Evolutionary conservation across 164 flowering plant genomes (phyloP), one percentile per base, ranked within the genome.

Genomic region (Santalum album): DNA sequence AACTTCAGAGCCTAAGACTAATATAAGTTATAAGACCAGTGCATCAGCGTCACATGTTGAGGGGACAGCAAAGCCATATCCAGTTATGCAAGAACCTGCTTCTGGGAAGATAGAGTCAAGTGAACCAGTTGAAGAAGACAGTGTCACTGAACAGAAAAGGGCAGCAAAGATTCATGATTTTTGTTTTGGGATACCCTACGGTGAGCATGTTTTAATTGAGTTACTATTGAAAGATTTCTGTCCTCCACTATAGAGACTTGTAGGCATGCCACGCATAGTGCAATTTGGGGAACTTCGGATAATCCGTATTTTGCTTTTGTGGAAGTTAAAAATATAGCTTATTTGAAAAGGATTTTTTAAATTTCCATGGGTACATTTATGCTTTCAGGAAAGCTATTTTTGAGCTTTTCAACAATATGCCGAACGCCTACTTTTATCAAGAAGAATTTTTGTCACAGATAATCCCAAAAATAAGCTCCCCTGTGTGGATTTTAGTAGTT

Each of bases 121-220:
- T 57, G 83, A 51, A 42, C 55, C 62, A 12, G 35, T 53, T 16
- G 44, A 36, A 43, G 72, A 67, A 36, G 55, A 60, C 14, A 67
- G n/a, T 25, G 56, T 51, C 49, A 26, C 47, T 20, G 68, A 79
- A 55, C 64, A 55, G 43, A 71, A 68, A 63, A 71, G 60, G 58
- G 64, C 75, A 25, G 95, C 95, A 7, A 87, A 80, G 63, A 84
- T 90, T 59, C 97, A 90, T 66, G 97, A 90, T 61, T 90, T 90
- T 55, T 90, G 97, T 68, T 74, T 90, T 25, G 97, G 97, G 42
- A 83, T 90, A 42, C 97, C 97, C 1, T 90, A 73, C 64, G 97
- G 97, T 84, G 58, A 66, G 91, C 69, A 19, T 38, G 14, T 22
- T 52, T 25, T 34, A 18, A 38, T 34, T 48, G 17, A 6, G 21